Evolutionary conservation across 495 filamentous ascomycete species (phyloP), one percentile per base, ranked within the genome.

Genomic region (Talaromyces thailandensis): DNA sequence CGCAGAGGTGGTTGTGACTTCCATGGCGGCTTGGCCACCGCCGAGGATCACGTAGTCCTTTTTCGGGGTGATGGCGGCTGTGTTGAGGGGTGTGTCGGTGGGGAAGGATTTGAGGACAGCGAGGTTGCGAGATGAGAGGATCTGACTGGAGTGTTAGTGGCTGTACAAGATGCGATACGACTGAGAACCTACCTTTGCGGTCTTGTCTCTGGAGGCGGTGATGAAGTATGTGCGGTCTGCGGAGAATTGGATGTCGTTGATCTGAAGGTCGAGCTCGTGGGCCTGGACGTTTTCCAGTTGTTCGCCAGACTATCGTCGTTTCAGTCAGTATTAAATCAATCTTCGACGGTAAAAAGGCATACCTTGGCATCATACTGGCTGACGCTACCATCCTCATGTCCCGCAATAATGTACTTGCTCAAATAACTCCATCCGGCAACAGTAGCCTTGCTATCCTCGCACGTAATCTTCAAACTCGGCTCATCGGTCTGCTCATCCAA

Each of bases 1-100:
- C 11, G 90, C 86, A 28, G 87, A 87, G 45, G 94, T 98, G 18
- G 90, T 95, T n/a, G 94, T 98, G 73, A 98, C 94, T 75, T 97
- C 94, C 91, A 96, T 96, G 68, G 94, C 94, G 62, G 93, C 94
- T 77, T 98, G 94, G 63, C 94, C 94, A 81, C 94, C 94, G 64
- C 94, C 94, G 23, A 98, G 87, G 70, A 98, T 94, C 50, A 98
- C 92, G 69, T 90, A 98, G 69, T 96, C 92, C 78, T 97, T 97
- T 76, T 92, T 92, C 11, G 90, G 85, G 35, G 92, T 96, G 63
- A 98, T 93, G 61, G 86, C 85, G 65, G 95, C 94, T 68, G 86
- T 92, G 84, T 98, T 98, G 63, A 98, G 86, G 14, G 94, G 92
- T n/a, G 94, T 98, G 71, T 98, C 94, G 78, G 92, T 79, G 64